Evolutionary conservation across 2,329 filamentous ascomycete species (phyloP), one percentile per base, ranked within the genome.

Genomic region (Pseudonectria foliicola): DNA sequence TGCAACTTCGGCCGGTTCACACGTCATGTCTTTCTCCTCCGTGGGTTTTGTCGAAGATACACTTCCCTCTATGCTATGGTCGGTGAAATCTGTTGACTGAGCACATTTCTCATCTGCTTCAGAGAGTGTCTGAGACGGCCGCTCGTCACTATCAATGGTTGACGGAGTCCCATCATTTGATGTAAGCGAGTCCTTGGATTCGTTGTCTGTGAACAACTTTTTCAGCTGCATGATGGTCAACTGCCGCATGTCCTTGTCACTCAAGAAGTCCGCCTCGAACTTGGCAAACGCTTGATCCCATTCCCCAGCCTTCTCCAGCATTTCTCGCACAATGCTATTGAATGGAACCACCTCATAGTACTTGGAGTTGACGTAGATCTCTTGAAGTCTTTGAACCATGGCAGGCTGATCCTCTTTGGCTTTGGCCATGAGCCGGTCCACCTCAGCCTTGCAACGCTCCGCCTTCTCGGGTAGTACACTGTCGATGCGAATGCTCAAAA

Each of bases 281-380:
- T 92, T 84, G 37, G 79, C 73, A 63, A 98, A 98, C 0, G 79
- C 79, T 15, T 82, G 79, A 53, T 98, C 93, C 92, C 92, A 98
- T 45, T 89, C 86, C 13, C 88, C 80, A 4, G 90, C 89, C 49
- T 85, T 93, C 55, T 95, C 89, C 45, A 96, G 80, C 69, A 95
- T 92, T 37, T 86, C 84, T 46, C 90, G 80, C 32, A 95, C 77
- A 7, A 90, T 84, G 38, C 82, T 75, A 49, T 96, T 98, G 44
- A 98, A 73, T 1, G 93, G 92, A 32, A 96, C 89, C 35, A 95
- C 82, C 60, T 98, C 92, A 66, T 95, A 98, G 56, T 96, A 96
- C 54, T 87, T 89, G 3, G 89, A 95, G 44, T 81, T 81, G 65
- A 92, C 88, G 55, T 98, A 98, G 43, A 85, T 86, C 24, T 89